Conservation (phyloP, 2,329 filamentous ascomycete genomes). For the Alternaria viburni region DNA sequence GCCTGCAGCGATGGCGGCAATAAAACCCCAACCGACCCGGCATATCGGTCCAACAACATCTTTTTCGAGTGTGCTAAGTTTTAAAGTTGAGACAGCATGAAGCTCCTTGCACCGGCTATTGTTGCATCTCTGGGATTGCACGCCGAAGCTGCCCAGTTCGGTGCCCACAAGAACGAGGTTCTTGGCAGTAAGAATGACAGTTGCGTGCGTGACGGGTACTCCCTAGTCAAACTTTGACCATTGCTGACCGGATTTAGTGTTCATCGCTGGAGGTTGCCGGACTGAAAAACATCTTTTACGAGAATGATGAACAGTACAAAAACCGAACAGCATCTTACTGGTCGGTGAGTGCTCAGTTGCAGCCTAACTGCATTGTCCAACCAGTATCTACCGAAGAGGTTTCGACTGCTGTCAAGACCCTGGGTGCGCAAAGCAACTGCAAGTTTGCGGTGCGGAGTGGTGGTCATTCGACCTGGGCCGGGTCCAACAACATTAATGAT, state of each 20-base stretch:
- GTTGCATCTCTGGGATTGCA: slow-evolving; percentile 5
- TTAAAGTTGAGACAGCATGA: slow-evolving; percentile 10
- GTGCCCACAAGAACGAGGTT: not conserved
- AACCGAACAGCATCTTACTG: slow-evolving; percentile 30
- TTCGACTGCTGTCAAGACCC: slow-evolving; percentile 13
- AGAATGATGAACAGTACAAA: slow-evolving; percentile 19
- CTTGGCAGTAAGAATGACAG: not conserved
- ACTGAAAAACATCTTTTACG: slow-evolving; percentile 20
- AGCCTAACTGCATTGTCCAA: slow-evolving; percentile 40
- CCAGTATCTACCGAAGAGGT: slow-evolving; percentile 38
- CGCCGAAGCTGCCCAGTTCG: not conserved
- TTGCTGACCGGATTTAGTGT: slow-evolving; percentile 22
- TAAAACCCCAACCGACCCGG: slow-evolving; percentile 1
- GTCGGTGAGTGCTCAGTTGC: slow-evolving; percentile 33
- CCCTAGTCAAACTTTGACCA: slow-evolving; percentile 1
- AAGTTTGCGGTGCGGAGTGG: slow-evolving; percentile 39
- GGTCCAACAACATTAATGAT: slow-evolving; percentile 34
- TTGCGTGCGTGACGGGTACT: slow-evolving; percentile 9
- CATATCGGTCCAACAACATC: slow-evolving; percentile 2
- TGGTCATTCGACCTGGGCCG: slow-evolving; percentile 36
- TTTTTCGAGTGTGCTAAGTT: slow-evolving; percentile 8
- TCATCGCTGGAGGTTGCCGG: slow-evolving; percentile 22
- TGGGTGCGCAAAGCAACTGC: slow-evolving; percentile 2
- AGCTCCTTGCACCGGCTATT: slow-evolving; percentile 5
- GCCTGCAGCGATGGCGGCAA: not conserved